These are phyloP conservation scores for Asterophora parasitica DNA, from an alignment of 768 basidiomycete genomes.

Conservation along the genomic window DNA sequence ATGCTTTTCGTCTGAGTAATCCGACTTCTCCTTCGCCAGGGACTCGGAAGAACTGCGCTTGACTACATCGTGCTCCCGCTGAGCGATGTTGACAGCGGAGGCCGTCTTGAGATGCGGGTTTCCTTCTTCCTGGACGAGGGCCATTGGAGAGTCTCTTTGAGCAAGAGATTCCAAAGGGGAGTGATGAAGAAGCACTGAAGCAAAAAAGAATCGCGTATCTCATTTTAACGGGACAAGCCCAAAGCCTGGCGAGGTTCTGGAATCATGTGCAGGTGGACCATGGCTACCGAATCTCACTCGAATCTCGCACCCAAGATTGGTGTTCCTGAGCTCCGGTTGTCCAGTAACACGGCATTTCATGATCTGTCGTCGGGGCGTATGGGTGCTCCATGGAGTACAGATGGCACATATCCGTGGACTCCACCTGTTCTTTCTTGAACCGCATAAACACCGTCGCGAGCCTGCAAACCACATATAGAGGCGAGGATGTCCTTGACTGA, in stretches of 20 bases:
- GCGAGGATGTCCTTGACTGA: too few species aligned
- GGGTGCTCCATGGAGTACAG: background rate
- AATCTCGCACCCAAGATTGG: background rate
- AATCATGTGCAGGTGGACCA: constrained; percentile 4
- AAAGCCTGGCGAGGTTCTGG: background rate
- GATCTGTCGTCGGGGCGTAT: background rate
- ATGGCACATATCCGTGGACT: too few species aligned
- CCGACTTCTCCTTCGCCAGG: constrained; percentile 18
- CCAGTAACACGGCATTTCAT: background rate
- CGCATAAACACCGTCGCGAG: too few species aligned
- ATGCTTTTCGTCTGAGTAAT: constrained; percentile 10
- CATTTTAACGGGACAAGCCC: background rate
- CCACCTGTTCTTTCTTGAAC: too few species aligned
- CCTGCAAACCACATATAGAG: too few species aligned
- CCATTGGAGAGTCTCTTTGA: constrained; percentile 4
- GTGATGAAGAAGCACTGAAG: constrained; percentile 1
- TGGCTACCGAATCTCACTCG: background rate
- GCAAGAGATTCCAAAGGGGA: background rate
- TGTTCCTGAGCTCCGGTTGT: background rate
- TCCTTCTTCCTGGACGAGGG: constrained; percentile 12
- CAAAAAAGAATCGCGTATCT: background rate
- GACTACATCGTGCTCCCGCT: constrained; percentile 11
- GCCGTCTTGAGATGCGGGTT: constrained; percentile 6
- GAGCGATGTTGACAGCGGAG: constrained; percentile 10
- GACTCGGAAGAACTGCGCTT: constrained; percentile 21